These are phyloP conservation scores for Neurospora terricola DNA, from an alignment of 495 filamentous ascomycete species.

Conservation along the genomic window DNA sequence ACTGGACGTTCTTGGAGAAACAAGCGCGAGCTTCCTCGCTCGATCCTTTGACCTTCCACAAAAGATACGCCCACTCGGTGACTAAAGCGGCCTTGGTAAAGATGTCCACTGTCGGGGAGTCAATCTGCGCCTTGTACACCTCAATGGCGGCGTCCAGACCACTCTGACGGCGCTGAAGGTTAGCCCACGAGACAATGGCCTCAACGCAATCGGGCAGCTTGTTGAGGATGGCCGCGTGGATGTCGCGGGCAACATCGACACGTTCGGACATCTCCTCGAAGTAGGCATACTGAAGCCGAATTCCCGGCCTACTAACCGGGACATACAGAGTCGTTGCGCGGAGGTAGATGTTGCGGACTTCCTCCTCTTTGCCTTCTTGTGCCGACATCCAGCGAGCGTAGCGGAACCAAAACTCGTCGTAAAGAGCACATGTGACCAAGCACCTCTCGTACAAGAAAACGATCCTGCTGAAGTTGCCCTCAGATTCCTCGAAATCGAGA, in stretches of 20 bases:
- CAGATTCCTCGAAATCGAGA: constrained; percentile 87
- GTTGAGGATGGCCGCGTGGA: constrained; percentile 69
- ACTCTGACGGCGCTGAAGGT: constrained; percentile 71
- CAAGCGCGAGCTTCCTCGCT: constrained; percentile 78
- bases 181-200: constrained; percentile 81
- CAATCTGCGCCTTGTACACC: constrained; percentile 71
- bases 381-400: constrained; percentile 96
- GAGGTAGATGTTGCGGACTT: constrained; percentile 88
- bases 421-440: constrained; percentile 83
- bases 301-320: constrained; percentile 68
- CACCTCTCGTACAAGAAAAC: constrained; percentile 90
- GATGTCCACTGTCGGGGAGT: constrained; percentile 58
- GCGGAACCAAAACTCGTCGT: constrained; percentile 95
- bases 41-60: constrained; percentile 87
- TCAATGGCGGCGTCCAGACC: constrained; percentile 83
- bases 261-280: constrained; percentile 82
- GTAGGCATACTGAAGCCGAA: constrained; percentile 84
- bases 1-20: constrained; percentile 72
- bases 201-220: constrained; percentile 66
- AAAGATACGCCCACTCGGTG: constrained; percentile 76
- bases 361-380: constrained; percentile 73
- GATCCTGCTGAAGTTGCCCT: constrained; percentile 65
- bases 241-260: constrained; percentile 67
- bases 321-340: constrained; percentile 75
- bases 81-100: constrained; percentile 80